Percentiles rank a stretch among this genome's conserved stretches.
phyloP scores from a whole-genome alignment of 2,329 filamentous ascomycete species.

The Colletotrichum horii region DNA sequence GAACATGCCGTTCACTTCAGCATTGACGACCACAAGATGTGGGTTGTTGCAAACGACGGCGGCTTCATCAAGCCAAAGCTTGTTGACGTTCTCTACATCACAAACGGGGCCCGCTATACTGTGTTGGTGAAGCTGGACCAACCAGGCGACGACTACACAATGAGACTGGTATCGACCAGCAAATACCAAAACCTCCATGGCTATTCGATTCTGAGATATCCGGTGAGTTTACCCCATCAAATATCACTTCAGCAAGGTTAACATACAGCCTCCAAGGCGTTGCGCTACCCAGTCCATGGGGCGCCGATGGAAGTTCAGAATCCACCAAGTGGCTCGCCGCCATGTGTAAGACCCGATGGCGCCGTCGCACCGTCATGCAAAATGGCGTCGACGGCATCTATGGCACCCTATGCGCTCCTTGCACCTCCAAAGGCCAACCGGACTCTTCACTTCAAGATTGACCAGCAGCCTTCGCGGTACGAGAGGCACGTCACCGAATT shows the following conservation, averaged over 20 bases:
- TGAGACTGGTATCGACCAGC: constrained; percentile 55
- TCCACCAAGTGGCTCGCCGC: neutral
- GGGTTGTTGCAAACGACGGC: constrained; percentile 58
- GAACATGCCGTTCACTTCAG: constrained; percentile 31
- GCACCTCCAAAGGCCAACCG: neutral
- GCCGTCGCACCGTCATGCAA: neutral
- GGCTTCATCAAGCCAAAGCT: constrained; percentile 56
- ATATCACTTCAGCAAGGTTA: neutral
- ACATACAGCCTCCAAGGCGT: neutral
- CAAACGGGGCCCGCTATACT: constrained; percentile 59
- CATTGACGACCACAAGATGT: constrained; percentile 58
- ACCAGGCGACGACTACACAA: constrained; percentile 53
- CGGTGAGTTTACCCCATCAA: neutral
- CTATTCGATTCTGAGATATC: constrained; percentile 47
- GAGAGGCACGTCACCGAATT: neutral
- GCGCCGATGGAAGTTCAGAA: neutral
- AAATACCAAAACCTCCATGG: constrained; percentile 60
- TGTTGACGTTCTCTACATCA: constrained; percentile 31
- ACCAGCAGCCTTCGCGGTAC: neutral
- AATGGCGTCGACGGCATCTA: neutral
- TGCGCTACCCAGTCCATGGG: neutral
- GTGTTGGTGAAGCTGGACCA: constrained; percentile 49
- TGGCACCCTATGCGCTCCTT: neutral
- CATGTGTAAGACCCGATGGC: neutral
- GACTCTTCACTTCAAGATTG: neutral